Evolutionary conservation across 139 green algal genomes (phyloP).

Genomic region (Parachlorella kessleri): DNA sequence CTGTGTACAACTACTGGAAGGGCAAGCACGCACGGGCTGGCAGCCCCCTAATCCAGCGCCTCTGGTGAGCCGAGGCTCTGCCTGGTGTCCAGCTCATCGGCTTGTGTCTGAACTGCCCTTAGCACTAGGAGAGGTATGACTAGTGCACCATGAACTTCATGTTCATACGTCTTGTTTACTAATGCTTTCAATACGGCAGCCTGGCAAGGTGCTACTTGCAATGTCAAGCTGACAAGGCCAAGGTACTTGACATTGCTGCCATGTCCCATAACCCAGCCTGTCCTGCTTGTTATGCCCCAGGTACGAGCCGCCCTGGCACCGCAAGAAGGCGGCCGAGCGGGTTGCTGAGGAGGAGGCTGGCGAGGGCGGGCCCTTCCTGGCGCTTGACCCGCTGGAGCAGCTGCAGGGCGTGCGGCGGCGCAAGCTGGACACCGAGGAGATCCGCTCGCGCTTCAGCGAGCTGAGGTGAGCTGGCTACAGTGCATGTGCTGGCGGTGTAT

Average conservation of each 20-base stretch:
- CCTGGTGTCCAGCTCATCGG: no score
- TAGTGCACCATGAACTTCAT: no score
- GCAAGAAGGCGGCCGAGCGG: constrained; percentile 13
- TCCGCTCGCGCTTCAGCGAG: constrained; percentile 27
- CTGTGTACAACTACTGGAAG: constrained; percentile 95
- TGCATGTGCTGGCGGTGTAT: no score
- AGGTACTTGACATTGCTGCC: no score
- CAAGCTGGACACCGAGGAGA: constrained; percentile 36
- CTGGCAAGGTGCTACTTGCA: no score
- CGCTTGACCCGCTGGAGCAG: constrained; percentile 28
- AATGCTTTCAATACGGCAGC: no score
- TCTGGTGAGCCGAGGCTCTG: no score
- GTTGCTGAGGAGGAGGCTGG: background rate
- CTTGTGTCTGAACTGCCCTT: no score
- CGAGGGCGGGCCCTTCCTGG: constrained; percentile 34
- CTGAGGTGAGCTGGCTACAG: constrained; percentile 10
- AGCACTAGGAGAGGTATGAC: no score
- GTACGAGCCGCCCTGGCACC: constrained; percentile 58
- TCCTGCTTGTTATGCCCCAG: background rate
- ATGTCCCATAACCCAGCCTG: no score
- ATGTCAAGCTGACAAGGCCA: no score
- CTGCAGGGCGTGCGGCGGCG: constrained; percentile 33
- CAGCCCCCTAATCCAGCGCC: constrained; percentile 51
- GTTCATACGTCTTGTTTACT: no score
- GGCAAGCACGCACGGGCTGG: constrained; percentile 64